Percentiles rank a stretch among this genome's conserved stretches.
These are phyloP conservation scores for Leccinum fallax DNA, from an alignment of 1,284 basidiomycete genomes.

Conservation along the genomic window DNA sequence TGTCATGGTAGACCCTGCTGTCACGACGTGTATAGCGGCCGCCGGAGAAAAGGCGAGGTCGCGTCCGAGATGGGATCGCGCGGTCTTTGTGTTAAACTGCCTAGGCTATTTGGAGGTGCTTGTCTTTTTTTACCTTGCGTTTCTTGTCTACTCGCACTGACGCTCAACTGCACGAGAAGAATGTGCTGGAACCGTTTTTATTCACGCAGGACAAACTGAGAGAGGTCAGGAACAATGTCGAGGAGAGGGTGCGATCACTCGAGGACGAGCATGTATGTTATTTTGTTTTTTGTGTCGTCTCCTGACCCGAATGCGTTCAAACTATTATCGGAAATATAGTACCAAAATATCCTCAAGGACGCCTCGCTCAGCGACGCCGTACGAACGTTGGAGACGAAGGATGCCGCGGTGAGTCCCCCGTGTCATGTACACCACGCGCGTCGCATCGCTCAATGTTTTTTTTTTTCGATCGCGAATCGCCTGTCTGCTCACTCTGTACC, in stretches of 20 bases:
- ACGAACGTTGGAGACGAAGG: constrained; percentile 58
- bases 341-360: constrained; percentile 68
- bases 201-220: constrained; percentile 70
- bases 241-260: constrained; percentile 63
- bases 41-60: constrained; percentile 65
- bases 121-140: not conserved
- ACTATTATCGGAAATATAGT: constrained; percentile 46
- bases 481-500: not conserved
- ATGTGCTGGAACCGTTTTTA: constrained; percentile 62
- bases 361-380: constrained; percentile 58
- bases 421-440: not conserved
- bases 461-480: constrained; percentile 18
- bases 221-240: constrained; percentile 62
- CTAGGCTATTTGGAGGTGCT: constrained; percentile 74
- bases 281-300: not conserved
- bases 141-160: not conserved
- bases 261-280: constrained; percentile 79
- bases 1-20: constrained; percentile 79
- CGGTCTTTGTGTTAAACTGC: constrained; percentile 85
- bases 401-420: constrained; percentile 51
- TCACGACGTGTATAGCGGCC: constrained; percentile 73
- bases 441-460: not conserved
- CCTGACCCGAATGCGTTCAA: not conserved
- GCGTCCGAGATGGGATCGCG: constrained; percentile 71
- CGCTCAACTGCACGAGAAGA: constrained; percentile 42